phyloP scores from a whole-genome alignment of 2,329 filamentous ascomycete genomes.

The Emergomyces orientalis region DNA sequence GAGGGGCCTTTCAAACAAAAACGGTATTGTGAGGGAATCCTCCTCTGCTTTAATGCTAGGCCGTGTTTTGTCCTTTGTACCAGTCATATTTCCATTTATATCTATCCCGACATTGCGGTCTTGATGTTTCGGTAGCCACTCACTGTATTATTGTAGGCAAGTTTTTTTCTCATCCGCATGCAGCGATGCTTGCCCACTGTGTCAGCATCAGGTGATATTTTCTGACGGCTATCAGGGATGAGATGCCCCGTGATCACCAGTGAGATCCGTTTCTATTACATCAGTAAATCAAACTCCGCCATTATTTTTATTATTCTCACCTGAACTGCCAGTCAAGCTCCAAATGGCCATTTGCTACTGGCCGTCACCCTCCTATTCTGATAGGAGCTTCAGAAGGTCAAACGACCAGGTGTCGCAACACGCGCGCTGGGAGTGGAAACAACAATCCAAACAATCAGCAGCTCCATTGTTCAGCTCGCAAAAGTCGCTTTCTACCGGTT shows the following conservation, averaged over 20 bases:
- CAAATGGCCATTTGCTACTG: neutral
- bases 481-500: constrained; percentile 1
- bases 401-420: neutral
- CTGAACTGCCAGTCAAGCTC: neutral
- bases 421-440: neutral
- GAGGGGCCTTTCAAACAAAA: neutral
- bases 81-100: neutral
- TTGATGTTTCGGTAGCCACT: neutral
- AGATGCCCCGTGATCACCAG: neutral
- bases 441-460: neutral
- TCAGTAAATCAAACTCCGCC: neutral
- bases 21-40: neutral
- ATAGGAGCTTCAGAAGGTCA: neutral
- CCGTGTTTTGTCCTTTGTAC: neutral
- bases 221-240: neutral
- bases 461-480: neutral
- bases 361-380: neutral
- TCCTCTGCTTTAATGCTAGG: neutral
- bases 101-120: neutral
- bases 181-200: neutral
- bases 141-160: neutral
- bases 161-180: neutral
- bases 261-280: neutral
- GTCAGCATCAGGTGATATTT: constrained; percentile 3
- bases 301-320: neutral